These are phyloP conservation scores for Lecanosticta acicola DNA, from an alignment of 2,329 filamentous ascomycete species.

Conservation along the genomic window DNA sequence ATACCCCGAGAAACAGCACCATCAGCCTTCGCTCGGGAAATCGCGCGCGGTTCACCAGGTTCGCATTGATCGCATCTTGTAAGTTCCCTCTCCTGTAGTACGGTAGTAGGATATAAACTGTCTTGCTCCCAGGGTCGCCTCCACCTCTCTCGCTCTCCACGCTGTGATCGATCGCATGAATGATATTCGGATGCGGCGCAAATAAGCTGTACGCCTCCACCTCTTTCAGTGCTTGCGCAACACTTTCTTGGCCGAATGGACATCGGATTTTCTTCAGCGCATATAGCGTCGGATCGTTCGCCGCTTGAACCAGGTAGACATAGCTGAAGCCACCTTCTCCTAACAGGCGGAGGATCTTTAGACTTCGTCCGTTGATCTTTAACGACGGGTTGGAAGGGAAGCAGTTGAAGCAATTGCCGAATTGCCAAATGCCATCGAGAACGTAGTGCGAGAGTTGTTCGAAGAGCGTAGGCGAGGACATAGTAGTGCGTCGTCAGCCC, in stretches of 20 bases:
- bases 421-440: slow-evolving; percentile 81
- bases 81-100: slow-evolving; percentile 95
- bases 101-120: slow-evolving; percentile 90
- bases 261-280: slow-evolving; percentile 98
- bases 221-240: slow-evolving; percentile 90
- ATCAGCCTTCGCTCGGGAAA: slow-evolving; percentile 87
- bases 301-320: slow-evolving; percentile 96
- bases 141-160: slow-evolving; percentile 62
- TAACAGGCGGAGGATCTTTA: slow-evolving; percentile 89
- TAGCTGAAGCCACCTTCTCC: slow-evolving; percentile 99
- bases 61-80: slow-evolving; percentile 97
- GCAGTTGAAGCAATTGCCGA: slow-evolving; percentile 93
- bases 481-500: slow-evolving; percentile 3
- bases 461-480: slow-evolving; percentile 27
- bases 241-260: slow-evolving; percentile 94
- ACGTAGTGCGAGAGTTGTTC: slow-evolving; percentile 53
- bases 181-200: slow-evolving; percentile 74
- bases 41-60: slow-evolving; percentile 85
- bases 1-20: slow-evolving; percentile 87
- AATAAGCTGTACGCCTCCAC: slow-evolving; percentile 96
- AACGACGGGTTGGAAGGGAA: slow-evolving; percentile 91
- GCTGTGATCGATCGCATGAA: slow-evolving; percentile 75
- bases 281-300: slow-evolving; percentile 72
- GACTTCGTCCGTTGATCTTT: slow-evolving; percentile 89
- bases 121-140: slow-evolving; percentile 65